Base-by-base conservation (phyloP, 2,329 filamentous ascomycete genomes). In the Cyanodermella asteris region DNA sequence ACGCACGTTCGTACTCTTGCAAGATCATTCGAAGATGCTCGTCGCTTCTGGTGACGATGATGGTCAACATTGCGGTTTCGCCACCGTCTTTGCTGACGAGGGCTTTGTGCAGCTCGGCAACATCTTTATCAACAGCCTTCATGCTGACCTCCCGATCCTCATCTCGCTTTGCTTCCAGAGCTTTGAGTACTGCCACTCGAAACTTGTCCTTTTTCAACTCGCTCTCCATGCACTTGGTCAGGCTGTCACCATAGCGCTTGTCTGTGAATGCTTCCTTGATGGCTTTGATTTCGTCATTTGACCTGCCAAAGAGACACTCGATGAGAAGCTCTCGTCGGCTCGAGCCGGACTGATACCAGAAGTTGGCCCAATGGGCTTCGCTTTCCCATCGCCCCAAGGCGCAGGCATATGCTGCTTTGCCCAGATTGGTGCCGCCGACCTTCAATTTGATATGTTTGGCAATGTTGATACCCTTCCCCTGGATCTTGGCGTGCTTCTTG, bases 311-410 rank as follows among this genome's bases (percentile, higher is more conserved):
- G 12, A 97, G 61, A 5, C 72, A 68, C 49, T 97, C 87, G 38
- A 94, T 93, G 26, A 97, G 63, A 18, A 97, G 59, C 47, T 94
- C 84, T 5, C 82, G 68, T 3, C 80, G 64, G 6, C 72, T 77
- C 39, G 72, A 76, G 46, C 84, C 75, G 18, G 72, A 72, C 43
- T 93, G 84, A 51, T 93, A 94, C 72, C 81, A 94, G 49, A 80
- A 91, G 46, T 93, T 94, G 31, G 84, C 81, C 82, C 87, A 97
- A 57, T 91, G 91, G 1, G 80, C 78, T 47, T 97, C 87, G 37
- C 71, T 73, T 51, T 93, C 87, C 72, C 81, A 94, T 26, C 64
- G 64, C 7, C 87, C 87, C 1, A 94, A 63, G 1, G 84, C 81
- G 3, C 78, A 82, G 4, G 82, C 70, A 46, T 94, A 93, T 41